Percentiles rank a stretch among this genome's conserved stretches.
These are phyloP conservation scores for Ceratorhiza oryzae-sativae DNA, from an alignment of 1,284 basidiomycete genomes.

Conservation along the genomic window DNA sequence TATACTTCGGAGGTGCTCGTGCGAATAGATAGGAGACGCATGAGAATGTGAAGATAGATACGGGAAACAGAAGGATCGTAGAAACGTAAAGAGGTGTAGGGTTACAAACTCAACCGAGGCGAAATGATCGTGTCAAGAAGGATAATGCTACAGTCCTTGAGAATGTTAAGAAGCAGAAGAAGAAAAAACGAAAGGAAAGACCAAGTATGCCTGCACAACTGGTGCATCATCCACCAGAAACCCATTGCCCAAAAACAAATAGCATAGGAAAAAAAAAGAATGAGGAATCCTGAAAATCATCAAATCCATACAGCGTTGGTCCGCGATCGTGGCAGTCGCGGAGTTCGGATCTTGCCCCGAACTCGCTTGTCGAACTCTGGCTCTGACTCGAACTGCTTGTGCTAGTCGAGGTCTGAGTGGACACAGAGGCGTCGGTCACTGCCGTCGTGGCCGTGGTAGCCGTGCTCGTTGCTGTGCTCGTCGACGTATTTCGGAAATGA, in stretches of 20 bases:
- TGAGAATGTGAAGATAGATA: background rate
- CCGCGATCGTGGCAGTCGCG: background rate
- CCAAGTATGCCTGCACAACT: conserved; percentile 25
- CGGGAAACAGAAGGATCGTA: conserved; percentile 14
- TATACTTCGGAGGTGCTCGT: background rate
- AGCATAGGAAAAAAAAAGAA: conserved; percentile 5
- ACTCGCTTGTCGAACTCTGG: background rate
- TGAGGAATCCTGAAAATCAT: background rate
- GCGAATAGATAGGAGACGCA: background rate
- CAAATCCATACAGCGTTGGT: conserved; percentile 32
- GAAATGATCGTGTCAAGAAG: conserved; percentile 27
- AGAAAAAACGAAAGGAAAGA: conserved; percentile 4
- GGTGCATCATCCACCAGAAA: conserved; percentile 9
- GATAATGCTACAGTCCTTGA: conserved; percentile 24
- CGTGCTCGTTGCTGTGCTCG: conserved; percentile 20
- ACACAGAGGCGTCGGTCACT: background rate
- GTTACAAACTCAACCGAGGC: conserved; percentile 17
- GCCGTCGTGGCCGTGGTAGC: background rate
- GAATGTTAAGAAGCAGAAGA: background rate
- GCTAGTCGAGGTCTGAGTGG: background rate
- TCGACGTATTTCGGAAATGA: conserved; percentile 25
- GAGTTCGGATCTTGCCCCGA: background rate
- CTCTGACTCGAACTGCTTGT: conserved; percentile 11
- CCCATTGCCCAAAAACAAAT: conserved; percentile 17
- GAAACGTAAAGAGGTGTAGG: background rate